These are phyloP conservation scores for Rhizopogon vulgaris DNA, from an alignment of 768 basidiomycete genomes.

Conservation along the genomic window DNA sequence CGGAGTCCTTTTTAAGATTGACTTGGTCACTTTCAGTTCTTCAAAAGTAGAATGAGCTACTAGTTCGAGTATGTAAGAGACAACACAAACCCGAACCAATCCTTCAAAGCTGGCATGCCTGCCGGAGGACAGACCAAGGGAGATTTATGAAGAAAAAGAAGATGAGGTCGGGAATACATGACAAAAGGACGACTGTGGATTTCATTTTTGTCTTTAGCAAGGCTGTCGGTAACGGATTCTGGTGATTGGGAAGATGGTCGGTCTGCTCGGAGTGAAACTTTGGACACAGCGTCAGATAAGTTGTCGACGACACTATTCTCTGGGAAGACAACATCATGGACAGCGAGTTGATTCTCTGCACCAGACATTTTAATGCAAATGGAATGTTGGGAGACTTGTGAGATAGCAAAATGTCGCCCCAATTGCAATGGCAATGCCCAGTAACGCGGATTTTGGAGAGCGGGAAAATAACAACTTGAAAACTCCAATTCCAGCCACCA, in stretches of 20 bases:
- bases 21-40: slow-evolving; percentile 42
- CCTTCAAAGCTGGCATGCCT: slow-evolving; percentile 77
- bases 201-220: slow-evolving; percentile 25
- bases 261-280: slow-evolving; percentile 22
- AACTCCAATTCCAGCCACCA: slow-evolving; percentile 5
- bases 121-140: slow-evolving; percentile 64
- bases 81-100: slow-evolving; percentile 78
- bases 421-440: slow-evolving; percentile 9
- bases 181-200: slow-evolving; percentile 36
- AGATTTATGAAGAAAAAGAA: slow-evolving; percentile 67
- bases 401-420: slow-evolving; percentile 2
- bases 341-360: slow-evolving; percentile 13
- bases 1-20: slow-evolving; percentile 55
- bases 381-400: slow-evolving; percentile 5
- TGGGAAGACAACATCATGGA: slow-evolving; percentile 3
- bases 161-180: slow-evolving; percentile 64
- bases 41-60: slow-evolving; percentile 17
- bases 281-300: slow-evolving; percentile 26
- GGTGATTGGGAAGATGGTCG: slow-evolving; percentile 5
- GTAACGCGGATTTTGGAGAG: slow-evolving; percentile 9
- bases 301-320: slow-evolving; percentile 18
- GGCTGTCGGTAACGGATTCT: slow-evolving; percentile 12
- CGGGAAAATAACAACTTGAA: slow-evolving; percentile 13
- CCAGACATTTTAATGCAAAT: slow-evolving; percentile 27
- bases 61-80: slow-evolving; percentile 8